Conservation (phyloP, 495 filamentous ascomycete genomes). For the Antarctomyces pellizariae region DNA sequence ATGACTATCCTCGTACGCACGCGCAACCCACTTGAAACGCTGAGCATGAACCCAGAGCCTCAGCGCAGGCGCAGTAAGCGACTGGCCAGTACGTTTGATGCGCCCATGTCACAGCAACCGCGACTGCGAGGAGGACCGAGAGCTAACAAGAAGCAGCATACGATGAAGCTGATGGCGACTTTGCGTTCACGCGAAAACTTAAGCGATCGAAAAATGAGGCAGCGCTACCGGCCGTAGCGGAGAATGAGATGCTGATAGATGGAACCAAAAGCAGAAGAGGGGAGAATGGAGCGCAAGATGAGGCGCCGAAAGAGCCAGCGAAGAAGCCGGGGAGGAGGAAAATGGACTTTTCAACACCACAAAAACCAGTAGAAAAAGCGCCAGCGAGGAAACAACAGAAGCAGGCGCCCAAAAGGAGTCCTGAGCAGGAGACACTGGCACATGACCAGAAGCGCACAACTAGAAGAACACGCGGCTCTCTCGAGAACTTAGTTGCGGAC, state of each 20-base stretch:
- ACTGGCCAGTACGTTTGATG: slow-evolving; percentile 22
- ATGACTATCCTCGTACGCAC: slow-evolving; percentile 38
- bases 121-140: slow-evolving; percentile 1
- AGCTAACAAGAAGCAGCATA: slow-evolving; percentile 20
- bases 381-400: slow-evolving; percentile 12
- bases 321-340: slow-evolving; percentile 7
- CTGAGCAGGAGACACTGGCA: slow-evolving; percentile 1
- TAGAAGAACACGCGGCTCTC: too few relatives aligned
- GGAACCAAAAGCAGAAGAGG: slow-evolving; percentile 17
- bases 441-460: too few relatives aligned
- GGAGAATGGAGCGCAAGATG: slow-evolving; percentile 15
- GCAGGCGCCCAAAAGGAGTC: slow-evolving; percentile 17
- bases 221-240: slow-evolving; percentile 14
- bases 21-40: slow-evolving; percentile 30
- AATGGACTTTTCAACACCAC: slow-evolving; percentile 13
- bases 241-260: slow-evolving; percentile 17
- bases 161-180: slow-evolving; percentile 42
- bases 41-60: slow-evolving; percentile 35
- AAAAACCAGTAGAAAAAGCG: slow-evolving; percentile 9
- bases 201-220: slow-evolving; percentile 27
- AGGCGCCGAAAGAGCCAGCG: slow-evolving; percentile 4
- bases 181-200: slow-evolving; percentile 32
- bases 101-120: too few relatives aligned
- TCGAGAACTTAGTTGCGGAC: too few relatives aligned
- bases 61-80: slow-evolving; percentile 31